Base-by-base conservation (phyloP, 768 basidiomycete genomes). In the Pisolithus tinctorius region DNA sequence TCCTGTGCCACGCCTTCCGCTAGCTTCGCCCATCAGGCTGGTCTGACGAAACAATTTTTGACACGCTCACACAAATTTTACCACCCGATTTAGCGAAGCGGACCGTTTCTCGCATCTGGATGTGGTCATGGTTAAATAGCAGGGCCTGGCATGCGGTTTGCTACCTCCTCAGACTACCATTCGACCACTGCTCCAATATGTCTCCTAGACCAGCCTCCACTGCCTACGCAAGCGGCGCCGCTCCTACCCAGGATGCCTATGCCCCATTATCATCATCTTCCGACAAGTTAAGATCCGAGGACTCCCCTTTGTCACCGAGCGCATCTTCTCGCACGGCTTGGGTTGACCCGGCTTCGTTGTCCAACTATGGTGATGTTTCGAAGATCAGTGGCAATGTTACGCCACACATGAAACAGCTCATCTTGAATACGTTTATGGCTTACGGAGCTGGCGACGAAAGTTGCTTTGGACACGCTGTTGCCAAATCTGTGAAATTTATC, bases 391-490 rank as follows among this genome's bases (percentile, higher is more conserved):
- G 86, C 4, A 86, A 84, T 57, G 82, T 77, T 4, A 75, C 83
- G 1, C 68, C 73, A 57, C 77, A 73, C 56, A 75, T 84, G 49
- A 87, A 87, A 58, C 83, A 82, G 54, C 74, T 88, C 50, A 80
- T 76, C 51, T 72, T 79, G 55, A 86, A 86, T 65, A 83, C 82
- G 0, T 82, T 81, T 63, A 77, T 77, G 52, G 73, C 78, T 20
- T 88, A 87, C 55, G 86, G 86, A n/a, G 82, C 86, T 17, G 84
- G 84, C 13, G 73, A 74, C 49, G 73, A 75, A 49, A 78, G 81
- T 16, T 77, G 73, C 48, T 87, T 87, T 45, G 86, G 80, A 4
- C 72, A 82, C 58, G 69, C 70, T 42, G 79, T 84, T 31, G 84
- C 85, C 13, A 77, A 76, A 58, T 68, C 73, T 0, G 78, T 84